A percentile compares a stretch with the other conserved stretches of the same genome.
phyloP scores from a whole-genome alignment of 73 alveolate genomes.

The Paramecium bursaria region DNA sequence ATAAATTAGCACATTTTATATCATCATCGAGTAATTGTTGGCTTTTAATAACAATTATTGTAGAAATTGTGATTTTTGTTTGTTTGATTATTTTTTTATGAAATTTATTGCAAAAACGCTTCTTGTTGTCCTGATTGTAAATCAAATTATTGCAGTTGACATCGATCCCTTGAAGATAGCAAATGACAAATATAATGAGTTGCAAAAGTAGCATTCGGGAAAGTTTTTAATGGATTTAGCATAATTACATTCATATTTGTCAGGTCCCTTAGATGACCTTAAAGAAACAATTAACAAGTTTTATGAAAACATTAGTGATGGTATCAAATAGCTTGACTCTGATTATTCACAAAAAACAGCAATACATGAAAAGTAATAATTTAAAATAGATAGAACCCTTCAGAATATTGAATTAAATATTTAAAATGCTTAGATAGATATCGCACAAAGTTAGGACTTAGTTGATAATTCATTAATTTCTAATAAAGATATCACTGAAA shows the following conservation, averaged over 20 bases:
- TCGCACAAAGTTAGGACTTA: constrained; percentile 22
- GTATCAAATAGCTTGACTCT: not conserved
- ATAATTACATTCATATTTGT: constrained; percentile 19
- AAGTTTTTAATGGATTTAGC: constrained; percentile 50
- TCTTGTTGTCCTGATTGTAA: no score
- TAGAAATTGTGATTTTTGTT: no score
- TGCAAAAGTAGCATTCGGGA: no score
- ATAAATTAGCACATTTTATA: no score
- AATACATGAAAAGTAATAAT: no score
- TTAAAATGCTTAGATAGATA: constrained; percentile 48
- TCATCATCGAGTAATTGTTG: no score
- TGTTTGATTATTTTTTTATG: no score
- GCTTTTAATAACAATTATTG: no score
- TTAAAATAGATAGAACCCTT: constrained; percentile 31
- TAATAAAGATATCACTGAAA: constrained; percentile 18
- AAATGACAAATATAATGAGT: no score
- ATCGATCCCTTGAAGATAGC: no score
- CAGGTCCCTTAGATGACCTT: constrained; percentile 43
- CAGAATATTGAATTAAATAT: constrained; percentile 5
- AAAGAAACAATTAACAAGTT: constrained; percentile 38
- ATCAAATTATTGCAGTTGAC: no score
- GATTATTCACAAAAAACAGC: constrained; percentile 11
- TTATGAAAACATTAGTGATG: constrained; percentile 11
- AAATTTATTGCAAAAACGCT: no score
- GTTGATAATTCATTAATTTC: not conserved